Evolutionary conservation across 2,329 filamentous ascomycete genomes (phyloP).

Genomic region (Trichoderma aggressivum): DNA sequence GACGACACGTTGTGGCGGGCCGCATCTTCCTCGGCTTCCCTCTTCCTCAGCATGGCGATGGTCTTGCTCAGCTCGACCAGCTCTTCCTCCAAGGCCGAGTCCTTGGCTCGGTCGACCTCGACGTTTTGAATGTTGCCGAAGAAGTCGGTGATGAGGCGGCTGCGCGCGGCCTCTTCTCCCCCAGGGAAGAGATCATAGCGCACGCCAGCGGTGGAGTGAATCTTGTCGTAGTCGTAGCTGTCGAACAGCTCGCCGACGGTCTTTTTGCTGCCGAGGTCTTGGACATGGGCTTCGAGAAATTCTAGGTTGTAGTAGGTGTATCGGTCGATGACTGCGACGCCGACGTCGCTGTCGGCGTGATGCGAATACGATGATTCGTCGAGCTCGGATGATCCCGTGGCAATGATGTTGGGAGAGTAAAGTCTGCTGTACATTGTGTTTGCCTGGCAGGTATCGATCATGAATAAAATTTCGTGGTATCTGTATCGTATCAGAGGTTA

Average conservation of each 20-base stretch:
- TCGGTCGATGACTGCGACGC: conserved; percentile 95
- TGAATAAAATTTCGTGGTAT: conserved; percentile 97
- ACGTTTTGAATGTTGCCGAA: conserved; percentile 98
- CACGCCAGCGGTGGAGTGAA: conserved; percentile 87
- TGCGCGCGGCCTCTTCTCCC: conserved; percentile 71
- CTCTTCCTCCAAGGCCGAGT: conserved; percentile 65
- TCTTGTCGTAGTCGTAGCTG: conserved; percentile 91
- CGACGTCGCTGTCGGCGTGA: conserved; percentile 96
- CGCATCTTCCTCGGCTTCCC: conserved; percentile 45
- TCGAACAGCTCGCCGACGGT: conserved; percentile 93
- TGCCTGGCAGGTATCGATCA: conserved; percentile 99
- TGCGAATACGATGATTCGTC: conserved; percentile 97
- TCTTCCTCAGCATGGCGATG: conserved; percentile 52
- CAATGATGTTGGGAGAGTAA: conserved; percentile 97
- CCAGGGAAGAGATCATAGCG: conserved; percentile 94
- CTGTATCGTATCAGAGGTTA: conserved; percentile 36
- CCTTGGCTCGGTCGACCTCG: conserved; percentile 69
- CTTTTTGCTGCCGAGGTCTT: conserved; percentile 79
- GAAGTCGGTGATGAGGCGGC: conserved; percentile 88
- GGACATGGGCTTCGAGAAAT: conserved; percentile 87
- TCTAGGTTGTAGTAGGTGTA: conserved; percentile 99
- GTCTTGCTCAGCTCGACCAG: conserved; percentile 70
- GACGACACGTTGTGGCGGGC: conserved; percentile 29
- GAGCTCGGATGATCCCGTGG: conserved; percentile 92
- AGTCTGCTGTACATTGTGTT: conserved; percentile 99